phyloP scores from a whole-genome alignment of 306 rosid species.

The Trichosanthes cucumerina region DNA sequence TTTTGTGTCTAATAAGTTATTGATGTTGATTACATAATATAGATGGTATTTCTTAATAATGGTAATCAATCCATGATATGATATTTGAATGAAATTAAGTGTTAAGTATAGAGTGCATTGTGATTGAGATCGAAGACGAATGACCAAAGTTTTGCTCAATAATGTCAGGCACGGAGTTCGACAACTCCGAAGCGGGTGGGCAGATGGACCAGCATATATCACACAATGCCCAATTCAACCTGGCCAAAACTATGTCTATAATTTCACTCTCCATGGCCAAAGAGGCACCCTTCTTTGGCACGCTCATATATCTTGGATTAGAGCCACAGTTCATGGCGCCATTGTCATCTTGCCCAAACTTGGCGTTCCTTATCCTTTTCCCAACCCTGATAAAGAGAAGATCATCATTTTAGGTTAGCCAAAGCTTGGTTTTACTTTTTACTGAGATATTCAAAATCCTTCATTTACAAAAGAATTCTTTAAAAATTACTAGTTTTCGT shows the following conservation, averaged over 20 bases:
- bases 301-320: conserved; percentile 69
- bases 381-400: conserved; percentile 45
- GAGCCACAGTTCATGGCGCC: conserved; percentile 65
- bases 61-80: too few species aligned
- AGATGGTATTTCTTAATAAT: too few species aligned
- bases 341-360: conserved; percentile 52
- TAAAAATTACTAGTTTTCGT: too few species aligned
- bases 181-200: conserved; percentile 50
- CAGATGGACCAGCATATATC: conserved; percentile 71
- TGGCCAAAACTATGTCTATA: conserved; percentile 45
- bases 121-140: background rate
- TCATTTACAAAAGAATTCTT: too few species aligned
- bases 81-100: too few species aligned
- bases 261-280: conserved; percentile 53
- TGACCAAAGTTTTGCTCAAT: background rate
- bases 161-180: conserved; percentile 56
- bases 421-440: too few species aligned
- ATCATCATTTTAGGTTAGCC: conserved; percentile 34
- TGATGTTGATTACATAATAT: too few species aligned
- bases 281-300: conserved; percentile 89
- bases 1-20: too few species aligned
- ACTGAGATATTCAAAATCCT: too few species aligned
- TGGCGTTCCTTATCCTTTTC: conserved; percentile 58
- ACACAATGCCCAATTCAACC: conserved; percentile 73
- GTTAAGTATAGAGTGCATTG: too few species aligned